phyloP scores from a whole-genome alignment of 441 rosid genomes.

The Raphanus hybrid region DNA sequence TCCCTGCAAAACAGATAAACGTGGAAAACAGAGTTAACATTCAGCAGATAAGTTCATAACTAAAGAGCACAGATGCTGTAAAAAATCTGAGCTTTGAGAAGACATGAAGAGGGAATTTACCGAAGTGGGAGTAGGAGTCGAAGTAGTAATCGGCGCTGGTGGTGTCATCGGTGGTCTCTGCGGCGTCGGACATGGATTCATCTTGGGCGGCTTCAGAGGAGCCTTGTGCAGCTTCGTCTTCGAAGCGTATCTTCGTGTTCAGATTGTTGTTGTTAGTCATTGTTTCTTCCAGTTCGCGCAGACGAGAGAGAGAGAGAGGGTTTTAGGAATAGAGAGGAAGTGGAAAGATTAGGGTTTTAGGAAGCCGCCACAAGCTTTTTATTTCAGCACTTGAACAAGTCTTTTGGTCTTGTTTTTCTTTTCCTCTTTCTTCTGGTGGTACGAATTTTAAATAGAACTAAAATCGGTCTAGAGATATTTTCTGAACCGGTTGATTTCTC shows the following conservation, averaged over 20 bases:
- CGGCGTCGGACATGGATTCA: slow-evolving; percentile 72
- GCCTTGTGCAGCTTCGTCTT: slow-evolving; percentile 52
- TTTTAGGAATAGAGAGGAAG: slow-evolving; percentile 36
- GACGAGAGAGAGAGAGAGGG: slow-evolving; percentile 17
- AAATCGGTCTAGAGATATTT: slow-evolving; percentile 24
- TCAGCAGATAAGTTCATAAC: background rate
- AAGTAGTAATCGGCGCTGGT: slow-evolving; percentile 99
- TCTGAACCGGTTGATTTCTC: slow-evolving; percentile 36
- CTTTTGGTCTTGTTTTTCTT: background rate
- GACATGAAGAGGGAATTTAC: slow-evolving; percentile 40
- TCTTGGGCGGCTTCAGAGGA: slow-evolving; percentile 55
- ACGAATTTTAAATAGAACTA: slow-evolving; percentile 2
- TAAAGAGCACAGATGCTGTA: background rate
- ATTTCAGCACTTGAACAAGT: slow-evolving; percentile 5
- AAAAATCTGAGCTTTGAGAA: background rate
- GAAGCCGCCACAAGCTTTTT: slow-evolving; percentile 28
- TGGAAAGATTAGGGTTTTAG: slow-evolving; percentile 42
- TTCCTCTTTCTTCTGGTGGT: background rate
- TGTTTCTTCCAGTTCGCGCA: background rate
- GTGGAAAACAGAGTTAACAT: slow-evolving; percentile 18
- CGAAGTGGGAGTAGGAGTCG: slow-evolving; percentile 97
- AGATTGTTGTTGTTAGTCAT: slow-evolving; percentile 54
- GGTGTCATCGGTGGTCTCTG: slow-evolving; percentile 53
- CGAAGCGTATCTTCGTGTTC: slow-evolving; percentile 56
- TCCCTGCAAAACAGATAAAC: slow-evolving; percentile 61